phyloP scores from a whole-genome alignment of 2,329 filamentous ascomycete species.

The Fusarium concolor region DNA sequence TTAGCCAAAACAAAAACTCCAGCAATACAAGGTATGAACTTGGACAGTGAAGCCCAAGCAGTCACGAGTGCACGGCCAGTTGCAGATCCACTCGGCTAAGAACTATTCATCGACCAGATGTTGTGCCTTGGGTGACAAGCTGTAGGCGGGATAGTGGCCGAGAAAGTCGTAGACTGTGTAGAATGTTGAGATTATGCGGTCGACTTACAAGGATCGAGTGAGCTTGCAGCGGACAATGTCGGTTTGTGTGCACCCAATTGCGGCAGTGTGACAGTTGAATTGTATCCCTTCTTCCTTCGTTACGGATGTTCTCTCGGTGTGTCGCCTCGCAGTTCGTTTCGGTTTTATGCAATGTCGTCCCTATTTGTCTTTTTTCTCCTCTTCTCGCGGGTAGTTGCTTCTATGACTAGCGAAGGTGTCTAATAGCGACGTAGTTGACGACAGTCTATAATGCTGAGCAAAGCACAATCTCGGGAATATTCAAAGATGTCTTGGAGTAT shows the following conservation, averaged over 20 bases:
- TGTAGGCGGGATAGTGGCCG: too few species aligned
- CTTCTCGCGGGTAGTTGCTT: conserved; percentile 24
- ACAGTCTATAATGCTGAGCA: conserved; percentile 13
- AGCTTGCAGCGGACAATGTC: conserved; percentile 13
- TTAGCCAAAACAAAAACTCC: conserved; percentile 25
- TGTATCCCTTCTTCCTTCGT: conserved; percentile 13
- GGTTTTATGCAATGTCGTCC: conserved; percentile 15
- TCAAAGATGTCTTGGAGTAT: conserved; percentile 14
- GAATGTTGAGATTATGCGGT: conserved; percentile 22
- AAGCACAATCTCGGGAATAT: conserved; percentile 14
- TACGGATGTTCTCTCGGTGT: conserved; percentile 3
- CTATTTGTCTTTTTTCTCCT: conserved; percentile 7
- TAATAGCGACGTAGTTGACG: conserved; percentile 7
- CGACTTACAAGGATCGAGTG: conserved; percentile 44
- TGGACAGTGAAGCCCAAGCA: conserved; percentile 16
- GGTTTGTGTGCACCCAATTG: conserved; percentile 35
- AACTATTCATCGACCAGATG: conserved; percentile 31
- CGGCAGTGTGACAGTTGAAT: conserved; percentile 22
- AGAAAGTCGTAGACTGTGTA: conserved; percentile 10
- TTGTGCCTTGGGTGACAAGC: conserved; percentile 34
- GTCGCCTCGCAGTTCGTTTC: conserved; percentile 36
- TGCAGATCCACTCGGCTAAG: conserved; percentile 44
- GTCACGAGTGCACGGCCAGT: conserved; percentile 45
- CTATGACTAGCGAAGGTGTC: conserved; percentile 7
- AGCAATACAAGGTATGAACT: not conserved